Evolutionary conservation across 139 green algal genomes (phyloP), one percentile per base, ranked within the genome.

Genomic region (Desmodesmus armatus): DNA sequence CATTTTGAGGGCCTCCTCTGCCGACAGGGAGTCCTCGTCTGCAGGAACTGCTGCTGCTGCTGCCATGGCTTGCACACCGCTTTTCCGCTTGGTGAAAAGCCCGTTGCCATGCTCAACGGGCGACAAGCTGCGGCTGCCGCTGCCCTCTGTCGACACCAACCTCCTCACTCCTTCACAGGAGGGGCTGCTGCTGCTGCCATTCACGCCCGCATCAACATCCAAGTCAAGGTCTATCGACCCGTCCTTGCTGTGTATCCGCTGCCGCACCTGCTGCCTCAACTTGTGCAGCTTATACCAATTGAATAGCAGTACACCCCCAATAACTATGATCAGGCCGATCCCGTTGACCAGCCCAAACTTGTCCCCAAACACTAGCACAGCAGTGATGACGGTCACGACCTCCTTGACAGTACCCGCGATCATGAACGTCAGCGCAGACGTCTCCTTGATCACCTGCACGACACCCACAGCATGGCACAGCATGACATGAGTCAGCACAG

Each of bases 391-490:
- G 67, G 93, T 96, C 0, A 98, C 86, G 69, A 98, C 86, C 85
- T 99, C 96, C 87, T 99, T 99, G 77, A 95, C 94, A 1, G 94
- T 97, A 17, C 96, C 95, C 0, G 95, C 95, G 9, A 99, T 94
- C 93, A 98, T 98, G 90, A 99, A 98, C 1, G 96, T 98, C 11
- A 99, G 91, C 21, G 96, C 95, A 3, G 91, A 96, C 0, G 96
- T 99, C 87, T 96, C 91, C 33, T 91, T 87, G 66, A 97, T 98
- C 70, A 98, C 91, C 86, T 92, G 82, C 80, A 82, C n/a, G n/a
- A n/a, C n/a, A n/a, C n/a, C n/a, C n/a, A n/a, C n/a, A n/a, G n/a
- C n/a, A n/a, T n/a, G n/a, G n/a, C n/a, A n/a, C n/a, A n/a, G n/a
- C n/a, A n/a, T n/a, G n/a, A n/a, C n/a, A n/a, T n/a, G n/a, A n/a